Percentiles rank a stretch among this genome's conserved stretches.
phyloP scores from a whole-genome alignment of 2,329 filamentous ascomycete genomes.

The Incumbomyces lentus region DNA sequence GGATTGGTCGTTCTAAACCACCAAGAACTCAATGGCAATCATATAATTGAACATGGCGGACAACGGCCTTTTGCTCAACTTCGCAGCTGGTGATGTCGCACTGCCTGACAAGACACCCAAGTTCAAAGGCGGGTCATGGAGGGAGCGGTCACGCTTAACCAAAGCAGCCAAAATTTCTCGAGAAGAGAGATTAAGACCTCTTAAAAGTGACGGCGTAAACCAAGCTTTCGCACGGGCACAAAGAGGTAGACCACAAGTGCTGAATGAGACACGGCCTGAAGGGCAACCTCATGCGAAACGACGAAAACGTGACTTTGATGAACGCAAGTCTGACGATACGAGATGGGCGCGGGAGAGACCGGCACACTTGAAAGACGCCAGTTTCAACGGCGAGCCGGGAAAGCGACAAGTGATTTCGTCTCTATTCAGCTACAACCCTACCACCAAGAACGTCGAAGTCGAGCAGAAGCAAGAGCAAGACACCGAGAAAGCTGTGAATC shows the following conservation, averaged over 20 bases:
- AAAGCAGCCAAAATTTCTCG: constrained; percentile 42
- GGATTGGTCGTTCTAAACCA: too few species aligned
- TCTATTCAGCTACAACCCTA: constrained; percentile 85
- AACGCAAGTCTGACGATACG: constrained; percentile 17
- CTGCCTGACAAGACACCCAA: constrained; percentile 45
- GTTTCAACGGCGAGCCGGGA: constrained; percentile 24
- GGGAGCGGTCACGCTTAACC: constrained; percentile 73
- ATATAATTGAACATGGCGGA: constrained; percentile 58
- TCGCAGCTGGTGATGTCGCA: constrained; percentile 62
- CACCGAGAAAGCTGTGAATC: constrained; percentile 47
- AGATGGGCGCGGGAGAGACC: constrained; percentile 5
- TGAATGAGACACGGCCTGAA: not conserved
- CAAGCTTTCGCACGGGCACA: not conserved
- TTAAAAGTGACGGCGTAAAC: not conserved
- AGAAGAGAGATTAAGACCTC: constrained; percentile 9
- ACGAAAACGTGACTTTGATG: constrained; percentile 6
- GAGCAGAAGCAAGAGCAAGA: constrained; percentile 28
- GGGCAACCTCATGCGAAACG: constrained; percentile 5
- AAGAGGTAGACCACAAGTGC: not conserved
- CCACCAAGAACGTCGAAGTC: constrained; percentile 39
- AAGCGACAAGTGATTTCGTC: constrained; percentile 68
- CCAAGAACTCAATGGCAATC: not conserved
- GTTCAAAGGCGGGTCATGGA: constrained; percentile 89
- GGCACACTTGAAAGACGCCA: constrained; percentile 3
- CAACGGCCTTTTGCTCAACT: constrained; percentile 91